Conservation (phyloP, 129 eudicot genomes). For the Lonicera japonica region DNA sequence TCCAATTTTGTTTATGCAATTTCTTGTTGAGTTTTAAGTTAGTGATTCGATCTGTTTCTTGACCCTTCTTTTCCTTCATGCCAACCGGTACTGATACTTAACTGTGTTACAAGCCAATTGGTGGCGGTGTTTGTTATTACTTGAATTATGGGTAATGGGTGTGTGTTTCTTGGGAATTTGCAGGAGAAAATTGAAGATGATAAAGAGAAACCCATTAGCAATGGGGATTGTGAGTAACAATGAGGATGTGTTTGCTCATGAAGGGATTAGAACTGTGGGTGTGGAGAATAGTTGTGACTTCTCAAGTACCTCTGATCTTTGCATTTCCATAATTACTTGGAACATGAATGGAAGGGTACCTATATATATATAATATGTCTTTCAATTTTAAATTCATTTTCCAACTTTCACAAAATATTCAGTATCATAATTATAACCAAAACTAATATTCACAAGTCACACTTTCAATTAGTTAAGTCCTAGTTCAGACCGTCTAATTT, state of each 20-base stretch:
- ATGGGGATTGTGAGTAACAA: neutral
- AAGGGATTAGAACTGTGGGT: constrained; percentile 38
- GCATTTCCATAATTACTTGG: constrained; percentile 39
- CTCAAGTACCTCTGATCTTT: constrained; percentile 23
- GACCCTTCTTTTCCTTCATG: neutral
- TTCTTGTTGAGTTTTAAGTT: neutral
- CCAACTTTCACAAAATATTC: neutral
- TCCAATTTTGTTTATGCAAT: neutral
- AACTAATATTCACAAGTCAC: too few species aligned
- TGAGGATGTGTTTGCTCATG: constrained; percentile 10
- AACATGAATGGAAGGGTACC: constrained; percentile 43
- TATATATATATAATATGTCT: neutral
- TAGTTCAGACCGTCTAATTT: too few species aligned
- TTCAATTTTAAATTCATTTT: neutral
- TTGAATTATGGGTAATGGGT: neutral
- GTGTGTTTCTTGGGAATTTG: neutral
- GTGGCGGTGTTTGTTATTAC: too few species aligned
- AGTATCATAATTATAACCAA: neutral
- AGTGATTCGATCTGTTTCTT: neutral
- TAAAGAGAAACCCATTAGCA: neutral
- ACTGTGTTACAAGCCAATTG: too few species aligned
- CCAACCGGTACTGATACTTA: too few species aligned
- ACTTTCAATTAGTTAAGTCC: too few species aligned
- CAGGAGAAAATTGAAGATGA: constrained; percentile 9
- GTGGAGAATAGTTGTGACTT: constrained; percentile 22